Percentiles rank a stretch among this genome's conserved stretches.
These are phyloP conservation scores for Ilyonectria sp. DNA, from an alignment of 2,329 filamentous ascomycete species.

Conservation along the genomic window DNA sequence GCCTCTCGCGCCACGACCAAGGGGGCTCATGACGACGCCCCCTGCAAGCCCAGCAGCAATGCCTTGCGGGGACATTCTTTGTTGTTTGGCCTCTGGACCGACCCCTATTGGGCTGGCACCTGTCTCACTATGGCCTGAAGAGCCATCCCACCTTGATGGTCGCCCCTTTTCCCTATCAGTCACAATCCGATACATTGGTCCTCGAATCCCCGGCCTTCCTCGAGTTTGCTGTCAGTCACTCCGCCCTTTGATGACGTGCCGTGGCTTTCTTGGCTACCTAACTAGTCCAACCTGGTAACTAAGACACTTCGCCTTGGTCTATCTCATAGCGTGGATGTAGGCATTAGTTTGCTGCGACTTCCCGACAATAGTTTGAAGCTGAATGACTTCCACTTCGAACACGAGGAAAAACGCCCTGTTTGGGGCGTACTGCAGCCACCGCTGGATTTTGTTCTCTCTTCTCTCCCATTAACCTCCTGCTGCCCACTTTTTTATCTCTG, in stretches of 20 bases:
- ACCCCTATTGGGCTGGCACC: background rate
- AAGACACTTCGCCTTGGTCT: background rate
- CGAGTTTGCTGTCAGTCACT: background rate
- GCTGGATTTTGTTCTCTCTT: background rate
- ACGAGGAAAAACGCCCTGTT: background rate
- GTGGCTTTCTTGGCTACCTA: background rate
- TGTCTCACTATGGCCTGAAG: background rate
- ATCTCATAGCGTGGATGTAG: background rate
- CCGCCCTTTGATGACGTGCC: background rate
- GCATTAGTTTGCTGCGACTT: background rate
- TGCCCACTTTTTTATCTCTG: background rate
- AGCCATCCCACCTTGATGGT: background rate
- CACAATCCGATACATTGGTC: background rate
- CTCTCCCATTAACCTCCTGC: background rate
- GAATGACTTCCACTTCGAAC: constrained; percentile 6
- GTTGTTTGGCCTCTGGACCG: background rate
- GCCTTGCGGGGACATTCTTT: background rate
- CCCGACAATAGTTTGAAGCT: background rate
- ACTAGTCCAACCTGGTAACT: background rate
- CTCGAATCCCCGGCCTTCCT: background rate
- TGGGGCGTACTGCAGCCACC: constrained; percentile 7
- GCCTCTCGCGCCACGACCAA: background rate
- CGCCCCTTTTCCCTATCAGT: background rate
- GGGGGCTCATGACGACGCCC: background rate
- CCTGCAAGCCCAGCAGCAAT: background rate